A percentile compares a stretch with the other conserved stretches of the same genome.
Conservation (phyloP, 257 asterid species). For the Dorcoceras hygrometricum region DNA sequence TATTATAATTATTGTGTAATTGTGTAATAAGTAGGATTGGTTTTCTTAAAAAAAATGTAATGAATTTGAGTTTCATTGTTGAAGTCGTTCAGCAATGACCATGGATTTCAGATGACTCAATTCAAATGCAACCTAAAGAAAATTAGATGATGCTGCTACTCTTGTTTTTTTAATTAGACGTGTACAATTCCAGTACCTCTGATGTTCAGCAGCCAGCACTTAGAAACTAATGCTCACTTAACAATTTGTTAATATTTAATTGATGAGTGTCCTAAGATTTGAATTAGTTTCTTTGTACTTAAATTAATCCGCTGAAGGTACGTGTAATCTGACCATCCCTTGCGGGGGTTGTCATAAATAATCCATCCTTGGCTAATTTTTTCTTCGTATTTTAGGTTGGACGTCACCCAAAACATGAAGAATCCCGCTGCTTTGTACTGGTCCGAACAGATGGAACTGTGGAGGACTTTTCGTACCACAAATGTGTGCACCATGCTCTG, state of each 20-base stretch:
- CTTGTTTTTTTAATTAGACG: no score
- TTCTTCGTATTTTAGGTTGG: constrained; percentile 57
- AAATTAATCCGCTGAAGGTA: not conserved
- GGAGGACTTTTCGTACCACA: constrained; percentile 86
- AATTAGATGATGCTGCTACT: not conserved
- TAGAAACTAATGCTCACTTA: not conserved
- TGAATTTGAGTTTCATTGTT: no score
- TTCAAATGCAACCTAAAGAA: no score
- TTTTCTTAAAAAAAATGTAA: no score
- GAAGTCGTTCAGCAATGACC: no score
- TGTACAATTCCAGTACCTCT: not conserved
- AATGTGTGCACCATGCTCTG: constrained; percentile 61
- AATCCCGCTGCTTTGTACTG: constrained; percentile 67
- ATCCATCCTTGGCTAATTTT: constrained; percentile 1
- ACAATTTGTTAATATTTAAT: no score
- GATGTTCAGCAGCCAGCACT: not conserved
- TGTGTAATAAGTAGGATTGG: no score
- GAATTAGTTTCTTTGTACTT: not conserved
- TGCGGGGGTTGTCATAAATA: not conserved
- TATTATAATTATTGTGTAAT: no score
- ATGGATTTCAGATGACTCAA: no score
- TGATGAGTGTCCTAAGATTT: not conserved
- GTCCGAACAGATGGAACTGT: constrained; percentile 70
- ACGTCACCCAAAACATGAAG: constrained; percentile 53
- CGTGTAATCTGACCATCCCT: not conserved